Evolutionary conservation across 108 stramenopile genomes (phyloP).

Genomic region (Nannochloropsis gaditana): DNA sequence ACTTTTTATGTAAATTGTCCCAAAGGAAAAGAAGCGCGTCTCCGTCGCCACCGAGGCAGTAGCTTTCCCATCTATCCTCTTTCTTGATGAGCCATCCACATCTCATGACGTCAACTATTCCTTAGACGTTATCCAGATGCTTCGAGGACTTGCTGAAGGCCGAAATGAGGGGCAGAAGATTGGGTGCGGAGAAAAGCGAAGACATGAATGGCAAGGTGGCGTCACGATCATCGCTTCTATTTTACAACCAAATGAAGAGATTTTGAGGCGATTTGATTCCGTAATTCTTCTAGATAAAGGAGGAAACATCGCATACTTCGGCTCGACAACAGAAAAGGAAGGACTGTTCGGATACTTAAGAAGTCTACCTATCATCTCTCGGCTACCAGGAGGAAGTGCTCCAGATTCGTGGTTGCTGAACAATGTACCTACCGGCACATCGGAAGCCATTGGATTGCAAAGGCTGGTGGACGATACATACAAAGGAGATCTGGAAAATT

Average conservation of each 20-base stretch:
- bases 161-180: no score
- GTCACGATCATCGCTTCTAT: slow-evolving; percentile 59
- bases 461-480: no score
- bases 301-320: slow-evolving; percentile 48
- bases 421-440: no score
- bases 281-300: not conserved
- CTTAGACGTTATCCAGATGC: slow-evolving; percentile 36
- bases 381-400: slow-evolving; percentile 45
- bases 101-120: slow-evolving; percentile 65
- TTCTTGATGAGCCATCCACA: slow-evolving; percentile 62
- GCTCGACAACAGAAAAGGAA: not conserved
- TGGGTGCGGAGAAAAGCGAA: no score
- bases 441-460: no score
- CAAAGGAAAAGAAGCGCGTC: slow-evolving; percentile 66
- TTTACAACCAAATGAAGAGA: not conserved
- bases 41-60: slow-evolving; percentile 68
- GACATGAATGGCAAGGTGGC: not conserved
- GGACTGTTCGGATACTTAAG: not conserved
- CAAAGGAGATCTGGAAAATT: no score
- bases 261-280: not conserved
- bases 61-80: slow-evolving; percentile 62
- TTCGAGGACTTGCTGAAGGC: not conserved
- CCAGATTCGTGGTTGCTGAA: slow-evolving; percentile 79
- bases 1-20: no score
- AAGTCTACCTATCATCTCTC: not conserved